Base-by-base conservation (phyloP, 2,329 filamentous ascomycete genomes). In the Cryphonectria parasitica region DNA sequence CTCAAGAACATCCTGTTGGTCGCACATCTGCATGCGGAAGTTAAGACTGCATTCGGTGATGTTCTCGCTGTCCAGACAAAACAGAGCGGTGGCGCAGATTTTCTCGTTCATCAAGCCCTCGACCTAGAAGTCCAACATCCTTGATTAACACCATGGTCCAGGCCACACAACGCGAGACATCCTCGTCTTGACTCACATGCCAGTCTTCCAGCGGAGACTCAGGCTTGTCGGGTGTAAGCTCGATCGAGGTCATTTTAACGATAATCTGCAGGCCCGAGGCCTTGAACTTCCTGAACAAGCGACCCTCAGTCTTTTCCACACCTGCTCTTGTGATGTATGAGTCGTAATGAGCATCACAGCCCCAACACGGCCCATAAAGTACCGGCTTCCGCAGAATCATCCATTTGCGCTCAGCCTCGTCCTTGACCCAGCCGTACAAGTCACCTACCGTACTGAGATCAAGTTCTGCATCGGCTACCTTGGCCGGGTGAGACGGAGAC, bases 51-150 rank as follows among this genome's bases (percentile, higher is more conserved):
- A 83, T 1, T 85, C 81, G 0, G 85, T 86, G 66, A 91, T 85
- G 76, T 92, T 92, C 0, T 89, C 83, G 62, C 77, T 80, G 71
- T 90, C 86, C 74, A 88, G 88, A 77, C 90, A 89, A 78, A 89
- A 90, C 25, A 92, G 79, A 0, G 89, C 87, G 0, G 88, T 89
- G 0, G 88, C 88, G 73, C 84, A 85, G 52, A 92, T 90, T 73
- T 86, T 86, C 77, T 92, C 90, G 74, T 92, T 91, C 10, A 83
- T 73, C 72, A 81, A 80, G 25, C 87, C 87, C 73, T 89, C 87
- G 2, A 87, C 75, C 19, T 64, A 28, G 17, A 52, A 52, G 25
- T 15, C 22, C 22, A 31, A 19, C 43, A 19, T 45, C 43, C 6
- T 8, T 64, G 28, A 43, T 64, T 7, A 31, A 13, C 63, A 52